A percentile compares a stretch with the other conserved stretches of the same genome.
Conservation (phyloP, 2,329 filamentous ascomycete species). For the Aspergillus pseudotamarii region DNA sequence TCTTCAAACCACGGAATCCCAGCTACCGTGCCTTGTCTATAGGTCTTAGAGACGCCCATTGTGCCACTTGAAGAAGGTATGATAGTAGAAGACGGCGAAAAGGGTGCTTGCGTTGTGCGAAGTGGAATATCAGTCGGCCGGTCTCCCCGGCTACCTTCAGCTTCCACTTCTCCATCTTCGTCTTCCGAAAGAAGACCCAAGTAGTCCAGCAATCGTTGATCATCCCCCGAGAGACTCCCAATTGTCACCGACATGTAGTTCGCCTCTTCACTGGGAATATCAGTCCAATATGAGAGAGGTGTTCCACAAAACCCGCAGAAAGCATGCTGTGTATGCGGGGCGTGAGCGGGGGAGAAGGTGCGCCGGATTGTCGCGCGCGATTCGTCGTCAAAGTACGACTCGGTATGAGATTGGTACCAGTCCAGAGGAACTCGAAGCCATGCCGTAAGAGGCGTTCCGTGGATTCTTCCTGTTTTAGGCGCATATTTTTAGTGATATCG, state of each 20-base stretch:
- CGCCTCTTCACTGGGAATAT: constrained; percentile 69
- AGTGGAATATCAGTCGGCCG: constrained; percentile 26
- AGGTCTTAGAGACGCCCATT: constrained; percentile 34
- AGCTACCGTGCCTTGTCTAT: constrained; percentile 41
- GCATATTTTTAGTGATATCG: background rate
- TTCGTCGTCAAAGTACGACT: constrained; percentile 78
- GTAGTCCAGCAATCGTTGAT: constrained; percentile 73
- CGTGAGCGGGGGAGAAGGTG: constrained; percentile 63
- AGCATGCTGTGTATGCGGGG: constrained; percentile 66
- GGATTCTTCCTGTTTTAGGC: constrained; percentile 56
- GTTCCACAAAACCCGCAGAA: constrained; percentile 95
- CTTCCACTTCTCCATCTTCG: constrained; percentile 13
- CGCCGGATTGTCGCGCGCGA: constrained; percentile 67
- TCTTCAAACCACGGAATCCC: constrained; percentile 85
- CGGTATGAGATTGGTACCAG: constrained; percentile 78
- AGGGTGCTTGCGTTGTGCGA: background rate
- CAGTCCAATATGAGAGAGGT: constrained; percentile 80
- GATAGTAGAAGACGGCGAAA: constrained; percentile 21
- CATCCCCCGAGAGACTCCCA: constrained; percentile 72
- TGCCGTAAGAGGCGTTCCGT: constrained; percentile 73
- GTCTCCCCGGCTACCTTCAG: constrained; percentile 28
- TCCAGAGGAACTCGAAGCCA: constrained; percentile 80
- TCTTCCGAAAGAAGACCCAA: constrained; percentile 67
- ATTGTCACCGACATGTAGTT: constrained; percentile 80
- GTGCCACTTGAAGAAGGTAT: constrained; percentile 22